These are phyloP conservation scores for Ophiosphaerella korrae DNA, from an alignment of 2,329 filamentous ascomycete genomes.

Conservation along the genomic window DNA sequence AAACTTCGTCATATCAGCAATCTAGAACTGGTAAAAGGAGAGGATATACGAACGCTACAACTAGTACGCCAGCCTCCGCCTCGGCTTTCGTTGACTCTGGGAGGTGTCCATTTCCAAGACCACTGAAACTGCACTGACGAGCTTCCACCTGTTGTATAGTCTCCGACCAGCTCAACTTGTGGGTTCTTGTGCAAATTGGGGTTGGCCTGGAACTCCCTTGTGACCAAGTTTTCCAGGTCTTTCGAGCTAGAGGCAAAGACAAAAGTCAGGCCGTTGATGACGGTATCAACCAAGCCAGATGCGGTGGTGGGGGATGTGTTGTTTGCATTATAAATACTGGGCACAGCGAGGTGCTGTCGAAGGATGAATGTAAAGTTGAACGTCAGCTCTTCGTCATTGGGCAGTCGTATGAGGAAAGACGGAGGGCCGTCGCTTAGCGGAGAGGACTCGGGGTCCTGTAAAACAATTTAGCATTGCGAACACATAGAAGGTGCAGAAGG, in stretches of 20 bases:
- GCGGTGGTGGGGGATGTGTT: constrained; percentile 55
- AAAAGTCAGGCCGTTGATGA: constrained; percentile 87
- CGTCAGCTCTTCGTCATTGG: constrained; percentile 87
- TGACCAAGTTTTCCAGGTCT: constrained; percentile 92
- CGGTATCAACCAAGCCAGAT: constrained; percentile 64
- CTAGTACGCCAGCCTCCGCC: constrained; percentile 94
- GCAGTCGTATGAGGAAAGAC: constrained; percentile 82
- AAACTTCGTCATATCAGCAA: constrained; percentile 64
- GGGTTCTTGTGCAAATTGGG: constrained; percentile 97
- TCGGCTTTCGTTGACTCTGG: constrained; percentile 78
- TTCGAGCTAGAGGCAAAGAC: constrained; percentile 83
- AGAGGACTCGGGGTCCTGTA: constrained; percentile 74
- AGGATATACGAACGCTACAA: constrained; percentile 71
- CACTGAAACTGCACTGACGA: constrained; percentile 88
- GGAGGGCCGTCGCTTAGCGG: constrained; percentile 54
- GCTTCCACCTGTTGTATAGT: constrained; percentile 83
- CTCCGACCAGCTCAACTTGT: constrained; percentile 93
- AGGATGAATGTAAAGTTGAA: constrained; percentile 94
- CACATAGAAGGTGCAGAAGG: constrained; percentile 1
- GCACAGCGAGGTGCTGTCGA: constrained; percentile 56
- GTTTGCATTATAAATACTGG: constrained; percentile 47
- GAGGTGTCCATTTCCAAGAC: constrained; percentile 96
- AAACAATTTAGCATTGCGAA: constrained; percentile 12
- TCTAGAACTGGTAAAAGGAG: background rate
- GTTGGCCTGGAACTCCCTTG: constrained; percentile 93